phyloP scores from a whole-genome alignment of 441 rosid species.

The Erysimum pusillum region DNA sequence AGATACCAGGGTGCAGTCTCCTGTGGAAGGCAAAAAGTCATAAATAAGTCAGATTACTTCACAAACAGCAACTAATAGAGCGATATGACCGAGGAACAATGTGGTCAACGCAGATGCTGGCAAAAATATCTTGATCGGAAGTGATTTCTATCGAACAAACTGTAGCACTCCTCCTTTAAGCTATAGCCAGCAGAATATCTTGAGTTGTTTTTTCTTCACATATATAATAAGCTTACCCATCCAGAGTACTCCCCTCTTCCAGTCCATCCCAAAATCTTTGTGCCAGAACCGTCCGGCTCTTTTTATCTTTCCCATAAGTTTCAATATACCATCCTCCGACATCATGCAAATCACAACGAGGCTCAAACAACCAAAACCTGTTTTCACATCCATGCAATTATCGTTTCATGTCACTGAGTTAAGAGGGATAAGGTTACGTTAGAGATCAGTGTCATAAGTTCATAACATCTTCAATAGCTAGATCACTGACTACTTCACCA shows the following conservation, averaged over 20 bases:
- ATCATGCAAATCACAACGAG: constrained; percentile 89
- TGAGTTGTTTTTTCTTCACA: neutral
- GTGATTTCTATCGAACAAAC: neutral
- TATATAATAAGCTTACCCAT: constrained; percentile 64
- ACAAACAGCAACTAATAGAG: neutral
- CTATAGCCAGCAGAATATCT: neutral
- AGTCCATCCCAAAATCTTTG: constrained; percentile 86
- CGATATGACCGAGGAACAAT: neutral
- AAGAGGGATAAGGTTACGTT: neutral
- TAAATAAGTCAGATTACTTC: constrained; percentile 35
- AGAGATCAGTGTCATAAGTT: constrained; percentile 8
- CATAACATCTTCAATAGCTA: neutral
- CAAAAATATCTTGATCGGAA: neutral
- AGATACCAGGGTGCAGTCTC: constrained; percentile 95
- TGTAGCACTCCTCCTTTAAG: neutral
- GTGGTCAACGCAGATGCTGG: neutral
- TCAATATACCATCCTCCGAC: constrained; percentile 98
- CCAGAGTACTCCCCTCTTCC: constrained; percentile 59
- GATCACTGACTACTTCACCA: constrained; percentile 5
- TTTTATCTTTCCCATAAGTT: constrained; percentile 86
- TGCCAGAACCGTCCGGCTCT: constrained; percentile 65
- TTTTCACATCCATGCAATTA: constrained; percentile 25
- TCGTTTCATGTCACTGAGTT: constrained; percentile 31
- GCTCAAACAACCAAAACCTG: constrained; percentile 98
- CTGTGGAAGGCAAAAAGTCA: constrained; percentile 54